These are phyloP conservation scores for Sugiyamaella neomexicana DNA, from an alignment of 1,139 yeast species.

Conservation along the genomic window DNA sequence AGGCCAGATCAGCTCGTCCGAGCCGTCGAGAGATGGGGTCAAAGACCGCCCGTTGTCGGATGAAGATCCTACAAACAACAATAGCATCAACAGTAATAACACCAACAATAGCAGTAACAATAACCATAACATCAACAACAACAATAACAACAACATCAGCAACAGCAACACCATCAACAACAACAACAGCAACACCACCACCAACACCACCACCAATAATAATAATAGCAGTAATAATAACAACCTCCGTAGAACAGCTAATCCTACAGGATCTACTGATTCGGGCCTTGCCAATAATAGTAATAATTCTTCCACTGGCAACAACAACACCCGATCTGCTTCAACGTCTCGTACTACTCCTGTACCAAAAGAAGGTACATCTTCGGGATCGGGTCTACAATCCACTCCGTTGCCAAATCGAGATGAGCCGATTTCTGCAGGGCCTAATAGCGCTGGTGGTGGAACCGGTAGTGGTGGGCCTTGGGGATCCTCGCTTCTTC, in stretches of 20 bases:
- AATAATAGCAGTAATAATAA: not conserved
- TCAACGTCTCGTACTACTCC: constrained; percentile 6
- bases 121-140: too few species aligned
- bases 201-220: too few species aligned
- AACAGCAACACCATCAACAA: not conserved
- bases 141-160: too few species aligned
- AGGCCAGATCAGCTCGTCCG: constrained; percentile 26
- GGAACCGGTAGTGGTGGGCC: constrained; percentile 19
- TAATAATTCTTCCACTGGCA: not conserved
- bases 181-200: not conserved
- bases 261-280: not conserved
- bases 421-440: constrained; percentile 16
- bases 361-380: constrained; percentile 13
- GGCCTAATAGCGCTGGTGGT: constrained; percentile 22
- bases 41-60: constrained; percentile 5
- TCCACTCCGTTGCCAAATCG: constrained; percentile 16
- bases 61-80: constrained; percentile 2
- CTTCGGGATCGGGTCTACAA: constrained; percentile 19
- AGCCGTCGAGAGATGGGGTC: constrained; percentile 19
- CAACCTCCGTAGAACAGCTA: not conserved
- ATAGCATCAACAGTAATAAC: not conserved
- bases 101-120: not conserved
- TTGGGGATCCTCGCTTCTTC: constrained; percentile 27
- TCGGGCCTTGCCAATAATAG: constrained; percentile 1
- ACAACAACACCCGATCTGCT: constrained; percentile 8